These are phyloP conservation scores for Calocybe indica DNA, from an alignment of 768 basidiomycete species.

Conservation along the genomic window DNA sequence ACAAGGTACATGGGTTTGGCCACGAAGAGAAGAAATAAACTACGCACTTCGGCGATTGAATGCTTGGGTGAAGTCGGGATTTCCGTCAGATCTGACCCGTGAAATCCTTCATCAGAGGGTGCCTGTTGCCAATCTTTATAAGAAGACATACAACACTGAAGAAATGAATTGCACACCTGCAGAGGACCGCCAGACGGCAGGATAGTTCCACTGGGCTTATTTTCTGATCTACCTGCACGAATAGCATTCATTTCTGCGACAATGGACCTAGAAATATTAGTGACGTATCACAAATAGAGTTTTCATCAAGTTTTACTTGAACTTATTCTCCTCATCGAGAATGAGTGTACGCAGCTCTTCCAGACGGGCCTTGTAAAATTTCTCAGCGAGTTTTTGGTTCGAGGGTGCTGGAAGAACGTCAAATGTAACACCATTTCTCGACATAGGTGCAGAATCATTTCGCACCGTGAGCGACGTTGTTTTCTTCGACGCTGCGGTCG, in stretches of 20 bases:
- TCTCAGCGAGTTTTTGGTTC: slow-evolving; percentile 70
- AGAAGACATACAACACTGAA: no score
- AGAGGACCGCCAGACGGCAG: no score
- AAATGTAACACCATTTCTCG: neutral
- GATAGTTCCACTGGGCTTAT: neutral
- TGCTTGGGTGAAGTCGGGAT: slow-evolving; percentile 24
- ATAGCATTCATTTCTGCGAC: slow-evolving; percentile 75
- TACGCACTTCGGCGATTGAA: no score
- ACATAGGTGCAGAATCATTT: neutral
- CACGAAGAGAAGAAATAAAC: no score
- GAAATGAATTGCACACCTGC: no score
- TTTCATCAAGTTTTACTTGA: slow-evolving; percentile 46
- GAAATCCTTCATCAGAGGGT: slow-evolving; percentile 20
- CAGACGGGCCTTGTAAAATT: slow-evolving; percentile 64
- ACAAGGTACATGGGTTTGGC: no score
- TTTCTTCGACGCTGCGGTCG: slow-evolving; percentile 37
- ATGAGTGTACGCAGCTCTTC: slow-evolving; percentile 71
- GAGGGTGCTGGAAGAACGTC: slow-evolving; percentile 41
- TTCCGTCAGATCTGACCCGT: slow-evolving; percentile 29
- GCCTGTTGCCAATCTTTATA: slow-evolving; percentile 1
- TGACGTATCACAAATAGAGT: neutral
- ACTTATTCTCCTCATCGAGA: slow-evolving; percentile 64
- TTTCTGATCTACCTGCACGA: slow-evolving; percentile 38
- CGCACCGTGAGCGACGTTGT: slow-evolving; percentile 46
- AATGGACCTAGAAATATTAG: slow-evolving; percentile 39